Percentiles rank a stretch among this genome's conserved stretches.
Evolutionary conservation across 129 eudicot genomes (phyloP).

Genomic region (Artemisia argyi): DNA sequence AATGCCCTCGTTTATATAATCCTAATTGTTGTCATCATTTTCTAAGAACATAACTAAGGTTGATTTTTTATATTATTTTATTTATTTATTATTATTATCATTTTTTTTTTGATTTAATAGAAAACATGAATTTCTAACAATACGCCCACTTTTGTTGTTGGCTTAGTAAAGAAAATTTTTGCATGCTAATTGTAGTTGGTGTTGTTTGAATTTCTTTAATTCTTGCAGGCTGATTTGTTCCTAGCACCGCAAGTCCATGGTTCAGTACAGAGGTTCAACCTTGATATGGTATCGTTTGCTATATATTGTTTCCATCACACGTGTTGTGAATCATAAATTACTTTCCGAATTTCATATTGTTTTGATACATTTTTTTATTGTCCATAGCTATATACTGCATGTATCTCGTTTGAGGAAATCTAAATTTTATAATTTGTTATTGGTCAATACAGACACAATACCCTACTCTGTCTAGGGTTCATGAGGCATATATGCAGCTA

Average conservation of each 20-base stretch:
- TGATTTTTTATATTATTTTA: background rate
- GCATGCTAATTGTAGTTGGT: no score
- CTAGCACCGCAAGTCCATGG: constrained; percentile 74
- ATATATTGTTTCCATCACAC: no score
- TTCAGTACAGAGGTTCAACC: constrained; percentile 48
- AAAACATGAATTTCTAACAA: no score
- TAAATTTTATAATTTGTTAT: background rate
- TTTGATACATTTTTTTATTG: no score
- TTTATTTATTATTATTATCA: no score
- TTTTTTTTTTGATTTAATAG: background rate
- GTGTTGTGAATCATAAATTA: no score
- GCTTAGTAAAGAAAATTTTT: no score
- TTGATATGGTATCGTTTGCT: constrained; percentile 33
- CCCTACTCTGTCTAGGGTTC: constrained; percentile 59
- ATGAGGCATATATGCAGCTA: constrained; percentile 57
- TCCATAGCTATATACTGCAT: no score
- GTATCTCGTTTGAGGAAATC: background rate
- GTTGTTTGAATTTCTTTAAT: background rate
- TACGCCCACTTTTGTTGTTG: no score
- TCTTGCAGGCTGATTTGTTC: constrained; percentile 76
- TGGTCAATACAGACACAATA: constrained; percentile 45
- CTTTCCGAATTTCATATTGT: no score
- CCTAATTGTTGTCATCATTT: background rate
- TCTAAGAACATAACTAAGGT: background rate
- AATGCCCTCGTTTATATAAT: background rate